These are phyloP conservation scores for Amauroascus verrucosus DNA, from an alignment of 2,329 filamentous ascomycete species.

Conservation along the genomic window DNA sequence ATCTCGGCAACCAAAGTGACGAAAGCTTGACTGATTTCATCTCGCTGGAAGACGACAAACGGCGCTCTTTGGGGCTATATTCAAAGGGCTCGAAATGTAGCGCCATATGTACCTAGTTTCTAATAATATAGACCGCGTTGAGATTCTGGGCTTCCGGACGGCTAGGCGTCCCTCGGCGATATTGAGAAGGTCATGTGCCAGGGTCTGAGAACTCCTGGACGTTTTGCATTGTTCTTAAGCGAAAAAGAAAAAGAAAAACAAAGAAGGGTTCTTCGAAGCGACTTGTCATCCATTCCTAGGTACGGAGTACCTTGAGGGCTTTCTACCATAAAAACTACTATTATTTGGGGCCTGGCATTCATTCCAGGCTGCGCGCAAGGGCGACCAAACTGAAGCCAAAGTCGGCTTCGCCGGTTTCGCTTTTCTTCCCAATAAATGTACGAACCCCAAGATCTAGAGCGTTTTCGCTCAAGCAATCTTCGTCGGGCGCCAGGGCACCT, in stretches of 20 bases:
- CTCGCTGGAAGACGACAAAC: neutral
- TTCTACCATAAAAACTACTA: neutral
- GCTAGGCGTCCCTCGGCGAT: neutral
- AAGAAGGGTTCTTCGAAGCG: neutral
- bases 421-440: conserved; percentile 16
- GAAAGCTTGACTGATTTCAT: neutral
- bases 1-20: neutral
- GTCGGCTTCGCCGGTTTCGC: conserved; percentile 8
- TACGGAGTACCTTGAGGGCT: conserved; percentile 2
- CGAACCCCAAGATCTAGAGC: conserved; percentile 24
- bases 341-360: neutral
- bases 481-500: conserved; percentile 22
- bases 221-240: neutral
- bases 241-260: neutral
- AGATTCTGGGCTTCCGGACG: neutral
- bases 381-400: conserved; percentile 16
- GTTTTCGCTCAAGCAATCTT: conserved; percentile 25
- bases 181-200: neutral
- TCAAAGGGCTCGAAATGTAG: neutral
- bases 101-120: neutral
- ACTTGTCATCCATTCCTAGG: neutral
- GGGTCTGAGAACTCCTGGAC: neutral
- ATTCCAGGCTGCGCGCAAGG: conserved; percentile 12
- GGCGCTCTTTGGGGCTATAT: neutral
- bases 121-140: neutral